Base-by-base conservation (phyloP, 805 yeast genomes). In the Candida easanensis region DNA sequence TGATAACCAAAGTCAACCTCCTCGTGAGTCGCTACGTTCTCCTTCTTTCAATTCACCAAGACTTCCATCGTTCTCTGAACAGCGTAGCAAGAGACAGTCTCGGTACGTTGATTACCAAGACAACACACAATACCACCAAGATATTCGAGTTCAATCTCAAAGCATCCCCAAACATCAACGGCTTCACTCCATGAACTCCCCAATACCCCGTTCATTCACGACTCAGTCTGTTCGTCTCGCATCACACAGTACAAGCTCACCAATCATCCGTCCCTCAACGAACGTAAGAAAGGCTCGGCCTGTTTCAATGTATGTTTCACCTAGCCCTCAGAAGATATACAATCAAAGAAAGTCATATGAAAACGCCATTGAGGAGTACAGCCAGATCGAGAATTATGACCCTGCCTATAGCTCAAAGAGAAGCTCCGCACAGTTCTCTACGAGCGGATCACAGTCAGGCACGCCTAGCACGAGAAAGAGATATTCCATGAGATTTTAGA, bases 401-500 rank as follows among this genome's bases (percentile, higher is more conserved):
- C 11, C 34, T 13, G 30, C 30, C 4, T 40, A 34, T 17, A n/a
- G 34, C 14, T 36, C 47, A 14, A 39, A 41, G 19, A 30, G 43
- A 25, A 36, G 25, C 22, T 35, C 41, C 19, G 22, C 33, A 2
- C 40, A 36, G 17, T 36, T 22, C 33, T 38, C 40, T 2, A 23
- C 22, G 26, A 36, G 17, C 27, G 47, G 44, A 11, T 41, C 48
- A 14, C 44, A 37, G 18, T 16, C 15, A 5, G 39, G 42, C 4
- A 44, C 48, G 1, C 44, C 44, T 4, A 33, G 41, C 17, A 15
- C 39, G 16, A 31, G 17, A 25, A 57, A 55, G 36, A 44, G 60
- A 36, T 53, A 55, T 32, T 55, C 61, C 2, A 48, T 55, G 60
- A 49, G 61, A 28, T 57, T 57, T 39, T 54, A 42, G 20, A 13